These are phyloP conservation scores for Bassia scoparia DNA, from an alignment of 148 eudicot genomes.

Conservation along the genomic window DNA sequence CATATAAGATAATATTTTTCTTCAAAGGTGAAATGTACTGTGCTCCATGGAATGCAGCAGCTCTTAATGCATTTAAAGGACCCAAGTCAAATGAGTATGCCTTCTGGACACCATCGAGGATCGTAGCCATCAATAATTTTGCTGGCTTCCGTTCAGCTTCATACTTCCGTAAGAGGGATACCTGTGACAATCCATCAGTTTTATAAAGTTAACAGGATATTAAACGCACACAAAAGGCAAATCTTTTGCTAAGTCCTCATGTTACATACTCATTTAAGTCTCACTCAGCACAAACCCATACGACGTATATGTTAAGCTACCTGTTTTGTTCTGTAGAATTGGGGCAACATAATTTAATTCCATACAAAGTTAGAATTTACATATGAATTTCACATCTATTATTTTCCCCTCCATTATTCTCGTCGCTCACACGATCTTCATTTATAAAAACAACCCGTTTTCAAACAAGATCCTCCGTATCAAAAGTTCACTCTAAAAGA, in stretches of 20 bases:
- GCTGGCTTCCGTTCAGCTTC: constrained; percentile 82
- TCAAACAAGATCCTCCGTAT: not conserved
- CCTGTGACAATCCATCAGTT: constrained; percentile 35
- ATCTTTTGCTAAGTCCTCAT: not conserved
- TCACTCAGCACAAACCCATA: not conserved
- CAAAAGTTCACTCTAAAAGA: not conserved
- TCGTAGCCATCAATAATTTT: constrained; percentile 74
- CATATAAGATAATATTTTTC: constrained; percentile 68
- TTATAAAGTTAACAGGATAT: not conserved
- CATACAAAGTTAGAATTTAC: not conserved
- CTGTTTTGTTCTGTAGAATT: not conserved
- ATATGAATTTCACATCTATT: not conserved
- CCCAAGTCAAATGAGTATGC: constrained; percentile 80
- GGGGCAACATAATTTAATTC: not conserved
- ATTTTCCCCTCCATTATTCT: no score
- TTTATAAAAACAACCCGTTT: not conserved
- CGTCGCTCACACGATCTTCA: not conserved
- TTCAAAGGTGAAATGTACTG: constrained; percentile 75
- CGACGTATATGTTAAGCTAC: no score
- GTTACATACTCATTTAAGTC: not conserved
- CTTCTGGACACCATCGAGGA: constrained; percentile 90
- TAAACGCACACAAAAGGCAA: not conserved
- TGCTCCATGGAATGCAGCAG: constrained; percentile 81
- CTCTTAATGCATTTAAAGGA: constrained; percentile 73
- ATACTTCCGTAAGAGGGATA: constrained; percentile 58